Evolutionary conservation across 352 stramenopile species (phyloP), one percentile per base, ranked within the genome.

Genomic region (Globisporangium paddicum): DNA sequence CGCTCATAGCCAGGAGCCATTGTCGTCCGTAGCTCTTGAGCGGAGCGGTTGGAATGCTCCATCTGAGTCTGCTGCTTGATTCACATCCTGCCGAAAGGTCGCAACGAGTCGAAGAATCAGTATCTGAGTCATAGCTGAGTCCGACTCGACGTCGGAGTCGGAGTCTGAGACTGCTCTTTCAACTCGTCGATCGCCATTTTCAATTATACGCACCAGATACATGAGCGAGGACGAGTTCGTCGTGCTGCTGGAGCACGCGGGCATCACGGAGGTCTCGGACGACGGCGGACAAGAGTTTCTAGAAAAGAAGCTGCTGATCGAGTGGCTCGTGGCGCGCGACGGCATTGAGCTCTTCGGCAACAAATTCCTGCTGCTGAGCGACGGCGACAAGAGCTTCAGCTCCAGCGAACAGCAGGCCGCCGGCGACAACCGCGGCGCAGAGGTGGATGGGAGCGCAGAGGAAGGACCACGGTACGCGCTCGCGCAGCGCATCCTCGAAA

Each of bases 181-280:
- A n/a, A n/a, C n/a, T n/a, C n/a, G n/a, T n/a, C n/a, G n/a, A n/a
- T n/a, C 28, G 28, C 6, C 28, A 32, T 32, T 32, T 32, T 32
- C 28, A n/a, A n/a, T n/a, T n/a, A n/a, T n/a, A n/a, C n/a, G n/a
- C n/a, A n/a, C n/a, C n/a, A n/a, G n/a, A n/a, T 32, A 16, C n/a
- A 90, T 89, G 78, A 91, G 78, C 64, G 83, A 93, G 61, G 83
- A 93, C 69, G 83, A 91, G 68, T 93, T 93, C 60, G 82, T 93
- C 32, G 81, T 93, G 74, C 69, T 90, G 54, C 68, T 88, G 35
- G 83, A 90, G 67, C 81, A 93, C 63, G 81, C 83, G 16, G 83
- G 83, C 19, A 75, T 93, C 52, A 72, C 90, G 21, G 83, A 93
- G 58, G 73, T 69, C 21, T 84, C 77, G 55, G 81, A 93, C 35